These are phyloP conservation scores for Flaveria sonorensis DNA, from an alignment of 129 eudicot species.

Conservation along the genomic window DNA sequence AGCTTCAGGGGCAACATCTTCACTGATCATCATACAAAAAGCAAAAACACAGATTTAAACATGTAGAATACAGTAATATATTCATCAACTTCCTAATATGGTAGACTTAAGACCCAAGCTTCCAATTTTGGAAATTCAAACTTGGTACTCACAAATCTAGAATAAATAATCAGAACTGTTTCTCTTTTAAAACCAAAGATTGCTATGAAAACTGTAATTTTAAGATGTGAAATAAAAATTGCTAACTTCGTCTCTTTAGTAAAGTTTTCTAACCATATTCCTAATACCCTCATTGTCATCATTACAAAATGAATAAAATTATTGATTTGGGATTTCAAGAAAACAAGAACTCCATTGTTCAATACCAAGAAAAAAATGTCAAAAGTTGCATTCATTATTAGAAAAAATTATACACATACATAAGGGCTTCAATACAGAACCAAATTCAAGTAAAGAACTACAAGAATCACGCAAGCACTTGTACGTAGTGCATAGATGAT, in stretches of 20 bases:
- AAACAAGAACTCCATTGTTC: not conserved
- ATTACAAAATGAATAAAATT: not conserved
- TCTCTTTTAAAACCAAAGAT: too few relatives aligned
- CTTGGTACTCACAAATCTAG: not conserved
- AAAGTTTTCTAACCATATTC: not conserved
- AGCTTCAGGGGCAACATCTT: constrained; percentile 35
- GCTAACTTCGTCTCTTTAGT: not conserved
- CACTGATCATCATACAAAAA: constrained; percentile 45
- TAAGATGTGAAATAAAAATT: not conserved
- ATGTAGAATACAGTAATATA: not conserved
- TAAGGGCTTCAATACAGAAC: not conserved
- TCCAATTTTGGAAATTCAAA: constrained; percentile 9
- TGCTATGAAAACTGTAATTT: not conserved
- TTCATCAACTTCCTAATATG: not conserved
- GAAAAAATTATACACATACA: not conserved
- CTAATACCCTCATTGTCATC: not conserved
- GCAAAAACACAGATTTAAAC: constrained; percentile 11
- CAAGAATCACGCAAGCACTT: not conserved
- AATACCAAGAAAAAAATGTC: not conserved
- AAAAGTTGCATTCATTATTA: not conserved
- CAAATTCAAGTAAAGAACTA: not conserved
- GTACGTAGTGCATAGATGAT: not conserved
- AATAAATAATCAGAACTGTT: not conserved
- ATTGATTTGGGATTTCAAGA: not conserved
- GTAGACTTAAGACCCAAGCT: not conserved